phyloP scores from a whole-genome alignment of 2,329 filamentous ascomycete species.

The Sporothrix luriei region DNA sequence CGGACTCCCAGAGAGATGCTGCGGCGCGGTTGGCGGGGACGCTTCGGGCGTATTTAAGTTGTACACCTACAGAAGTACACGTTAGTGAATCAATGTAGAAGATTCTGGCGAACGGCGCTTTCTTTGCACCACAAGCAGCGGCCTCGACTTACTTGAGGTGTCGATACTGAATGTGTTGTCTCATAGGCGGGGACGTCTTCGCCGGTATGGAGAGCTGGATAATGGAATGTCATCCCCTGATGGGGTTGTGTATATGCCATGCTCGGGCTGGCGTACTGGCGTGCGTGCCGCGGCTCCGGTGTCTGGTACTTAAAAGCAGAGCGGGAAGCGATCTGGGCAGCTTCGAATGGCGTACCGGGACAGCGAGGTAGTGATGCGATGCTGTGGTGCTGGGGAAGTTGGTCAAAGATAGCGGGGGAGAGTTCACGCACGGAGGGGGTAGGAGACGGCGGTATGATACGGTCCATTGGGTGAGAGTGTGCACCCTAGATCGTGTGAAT shows the following conservation, averaged over 20 bases:
- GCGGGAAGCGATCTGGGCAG: slow-evolving; percentile 43
- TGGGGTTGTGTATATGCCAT: slow-evolving; percentile 41
- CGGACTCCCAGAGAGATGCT: slow-evolving; percentile 40
- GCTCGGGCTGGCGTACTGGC: slow-evolving; percentile 40
- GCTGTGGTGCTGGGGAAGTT: slow-evolving; percentile 51
- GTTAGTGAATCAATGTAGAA: neutral
- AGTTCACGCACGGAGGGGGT: slow-evolving; percentile 47
- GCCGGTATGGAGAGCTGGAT: slow-evolving; percentile 28
- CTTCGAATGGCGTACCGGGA: slow-evolving; percentile 39
- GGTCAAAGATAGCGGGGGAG: slow-evolving; percentile 48
- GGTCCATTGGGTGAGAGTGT: slow-evolving; percentile 43
- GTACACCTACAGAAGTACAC: slow-evolving; percentile 10
- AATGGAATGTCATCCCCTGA: slow-evolving; percentile 34
- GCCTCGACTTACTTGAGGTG: slow-evolving; percentile 28
- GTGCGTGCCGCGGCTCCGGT: slow-evolving; percentile 42
- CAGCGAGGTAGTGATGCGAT: slow-evolving; percentile 40
- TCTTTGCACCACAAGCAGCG: neutral
- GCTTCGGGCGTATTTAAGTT: slow-evolving; percentile 40
- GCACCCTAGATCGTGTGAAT: neutral
- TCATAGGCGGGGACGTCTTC: slow-evolving; percentile 29
- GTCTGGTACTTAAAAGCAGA: slow-evolving; percentile 46
- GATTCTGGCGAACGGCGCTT: neutral
- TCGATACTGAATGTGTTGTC: neutral
- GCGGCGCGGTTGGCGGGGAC: slow-evolving; percentile 47
- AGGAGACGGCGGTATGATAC: slow-evolving; percentile 50